Evolutionary conservation across 2,329 filamentous ascomycete genomes (phyloP).

Genomic region (Calonectria crousiana): DNA sequence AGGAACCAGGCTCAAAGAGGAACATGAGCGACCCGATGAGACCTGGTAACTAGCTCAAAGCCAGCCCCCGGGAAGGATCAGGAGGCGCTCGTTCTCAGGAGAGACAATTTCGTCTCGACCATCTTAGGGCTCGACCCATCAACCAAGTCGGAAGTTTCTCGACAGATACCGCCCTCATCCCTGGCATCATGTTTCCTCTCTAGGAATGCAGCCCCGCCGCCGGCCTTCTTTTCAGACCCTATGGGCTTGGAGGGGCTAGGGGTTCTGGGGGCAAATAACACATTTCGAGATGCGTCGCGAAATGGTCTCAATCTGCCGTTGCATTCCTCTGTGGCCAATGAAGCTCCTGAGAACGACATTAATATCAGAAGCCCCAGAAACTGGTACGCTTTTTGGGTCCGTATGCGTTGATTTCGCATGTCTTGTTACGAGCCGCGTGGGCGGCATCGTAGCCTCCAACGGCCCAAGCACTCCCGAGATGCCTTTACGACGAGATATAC

Average conservation of each 20-base stretch:
- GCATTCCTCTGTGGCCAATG: slow-evolving; percentile 38
- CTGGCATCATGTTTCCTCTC: slow-evolving; percentile 28
- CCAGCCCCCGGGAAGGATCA: slow-evolving; percentile 28
- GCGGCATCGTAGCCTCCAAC: slow-evolving; percentile 29
- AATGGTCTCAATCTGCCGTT: slow-evolving; percentile 39
- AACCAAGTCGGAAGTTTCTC: slow-evolving; percentile 30
- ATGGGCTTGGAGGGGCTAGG: background rate
- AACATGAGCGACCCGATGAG: slow-evolving; percentile 42
- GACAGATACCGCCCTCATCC: slow-evolving; percentile 28
- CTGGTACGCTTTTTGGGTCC: slow-evolving; percentile 7
- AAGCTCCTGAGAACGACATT: slow-evolving; percentile 20
- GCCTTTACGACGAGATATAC: slow-evolving; percentile 21
- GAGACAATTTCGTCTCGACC: slow-evolving; percentile 26
- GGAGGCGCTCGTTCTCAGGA: slow-evolving; percentile 34
- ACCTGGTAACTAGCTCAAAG: slow-evolving; percentile 16
- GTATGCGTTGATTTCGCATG: slow-evolving; percentile 21
- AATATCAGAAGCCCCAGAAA: slow-evolving; percentile 30
- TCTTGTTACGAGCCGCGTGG: slow-evolving; percentile 33
- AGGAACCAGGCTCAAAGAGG: slow-evolving; percentile 42
- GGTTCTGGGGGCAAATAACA: slow-evolving; percentile 13
- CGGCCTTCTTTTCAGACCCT: slow-evolving; percentile 17
- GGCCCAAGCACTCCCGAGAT: slow-evolving; percentile 18
- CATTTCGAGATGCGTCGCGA: slow-evolving; percentile 35
- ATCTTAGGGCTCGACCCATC: slow-evolving; percentile 33
- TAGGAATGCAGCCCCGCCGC: slow-evolving; percentile 16